A percentile compares a stretch with the other conserved stretches of the same genome.
Evolutionary conservation across 2,329 filamentous ascomycete species (phyloP).

Genomic region (Sphaerostilbella broomeana): DNA sequence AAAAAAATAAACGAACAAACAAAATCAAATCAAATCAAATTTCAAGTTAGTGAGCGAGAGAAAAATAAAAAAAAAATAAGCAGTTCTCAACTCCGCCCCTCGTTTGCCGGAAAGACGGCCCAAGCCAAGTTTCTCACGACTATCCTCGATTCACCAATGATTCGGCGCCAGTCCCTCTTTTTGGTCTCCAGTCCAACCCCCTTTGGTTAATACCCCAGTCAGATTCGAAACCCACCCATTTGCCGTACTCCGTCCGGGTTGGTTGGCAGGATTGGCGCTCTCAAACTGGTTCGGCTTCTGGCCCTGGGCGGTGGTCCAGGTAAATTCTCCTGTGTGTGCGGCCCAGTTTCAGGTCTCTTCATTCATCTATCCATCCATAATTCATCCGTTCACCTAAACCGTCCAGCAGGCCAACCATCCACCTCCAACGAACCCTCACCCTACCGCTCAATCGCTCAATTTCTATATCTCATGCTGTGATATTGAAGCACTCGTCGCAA

Average conservation of each 20-base stretch:
- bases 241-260: conserved; percentile 5
- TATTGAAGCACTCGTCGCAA: not conserved
- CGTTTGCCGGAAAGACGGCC: not conserved
- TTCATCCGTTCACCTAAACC: not conserved
- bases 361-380: not conserved
- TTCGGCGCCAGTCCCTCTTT: conserved; percentile 4
- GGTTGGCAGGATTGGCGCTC: conserved; percentile 8
- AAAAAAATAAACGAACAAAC: too few species aligned
- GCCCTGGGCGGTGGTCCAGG: too few species aligned
- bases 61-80: not conserved
- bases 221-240: conserved; percentile 9
- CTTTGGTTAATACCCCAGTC: not conserved
- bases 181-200: not conserved
- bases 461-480: conserved; percentile 7
- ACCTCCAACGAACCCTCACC: not conserved
- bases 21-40: too few species aligned
- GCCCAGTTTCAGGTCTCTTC: too few species aligned
- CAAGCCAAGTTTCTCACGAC: conserved; percentile 4
- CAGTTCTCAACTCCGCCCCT: not conserved
- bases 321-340: too few species aligned
- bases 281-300: not conserved
- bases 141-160: not conserved
- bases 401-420: not conserved
- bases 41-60: not conserved
- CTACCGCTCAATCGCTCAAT: not conserved